Conservation (phyloP, 2,329 filamentous ascomycete species). For the Neopestalotiopsis rosae region DNA sequence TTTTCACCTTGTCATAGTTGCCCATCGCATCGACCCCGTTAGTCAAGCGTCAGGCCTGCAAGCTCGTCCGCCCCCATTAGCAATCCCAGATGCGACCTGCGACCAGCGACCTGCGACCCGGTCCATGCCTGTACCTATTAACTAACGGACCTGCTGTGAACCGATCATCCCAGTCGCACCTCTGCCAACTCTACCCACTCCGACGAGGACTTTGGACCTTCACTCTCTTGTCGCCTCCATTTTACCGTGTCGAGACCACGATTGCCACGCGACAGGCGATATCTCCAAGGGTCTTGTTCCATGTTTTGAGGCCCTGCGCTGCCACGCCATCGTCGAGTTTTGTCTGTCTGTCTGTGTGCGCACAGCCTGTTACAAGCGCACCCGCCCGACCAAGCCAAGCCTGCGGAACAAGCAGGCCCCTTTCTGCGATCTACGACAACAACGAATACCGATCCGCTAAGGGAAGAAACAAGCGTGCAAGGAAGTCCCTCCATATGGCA, state of each 20-base stretch:
- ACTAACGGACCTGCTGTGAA: slow-evolving; percentile 1
- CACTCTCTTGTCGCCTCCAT: slow-evolving; percentile 3
- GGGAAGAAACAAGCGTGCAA: not conserved
- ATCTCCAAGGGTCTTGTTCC: not conserved
- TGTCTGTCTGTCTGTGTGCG: not conserved
- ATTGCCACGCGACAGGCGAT: not conserved
- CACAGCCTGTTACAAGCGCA: not conserved
- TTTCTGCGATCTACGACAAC: slow-evolving; percentile 4
- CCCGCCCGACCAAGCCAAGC: not conserved
- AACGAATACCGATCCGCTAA: slow-evolving; percentile 4
- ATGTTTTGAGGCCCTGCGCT: slow-evolving; percentile 4
- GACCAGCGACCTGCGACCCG: not conserved
- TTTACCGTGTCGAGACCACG: not conserved
- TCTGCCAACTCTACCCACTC: slow-evolving; percentile 14
- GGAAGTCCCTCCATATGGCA: slow-evolving; percentile 5
- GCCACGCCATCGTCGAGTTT: slow-evolving; percentile 1
- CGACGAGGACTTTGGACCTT: too few relatives aligned
- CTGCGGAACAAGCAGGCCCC: not conserved
- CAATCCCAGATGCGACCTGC: not conserved
- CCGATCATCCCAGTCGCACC: slow-evolving; percentile 4
- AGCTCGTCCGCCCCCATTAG: not conserved
- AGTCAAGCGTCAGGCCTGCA: not conserved
- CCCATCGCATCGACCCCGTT: not conserved
- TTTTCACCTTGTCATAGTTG: not conserved
- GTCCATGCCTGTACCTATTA: not conserved